Evolutionary conservation across 208 protist genomes (phyloP).

Genomic region (Leishmania mexicana): DNA sequence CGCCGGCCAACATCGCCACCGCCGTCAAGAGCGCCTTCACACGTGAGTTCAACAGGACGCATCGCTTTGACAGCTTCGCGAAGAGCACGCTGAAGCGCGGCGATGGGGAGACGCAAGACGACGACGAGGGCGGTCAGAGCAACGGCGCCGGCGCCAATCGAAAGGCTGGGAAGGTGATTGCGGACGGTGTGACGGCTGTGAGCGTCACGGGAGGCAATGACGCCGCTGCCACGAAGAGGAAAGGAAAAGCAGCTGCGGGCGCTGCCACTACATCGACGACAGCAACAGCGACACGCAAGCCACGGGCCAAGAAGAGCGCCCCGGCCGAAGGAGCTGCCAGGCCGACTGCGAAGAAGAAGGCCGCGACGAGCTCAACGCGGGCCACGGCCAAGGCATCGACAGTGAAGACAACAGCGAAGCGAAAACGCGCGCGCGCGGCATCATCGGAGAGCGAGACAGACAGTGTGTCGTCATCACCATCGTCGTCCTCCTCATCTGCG

Average conservation of each 20-base stretch:
- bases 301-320: constrained; percentile 27
- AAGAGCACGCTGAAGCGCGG: constrained; percentile 56
- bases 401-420: constrained; percentile 1
- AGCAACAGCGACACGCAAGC: constrained; percentile 18
- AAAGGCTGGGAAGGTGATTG: constrained; percentile 12
- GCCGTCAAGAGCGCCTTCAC: constrained; percentile 91
- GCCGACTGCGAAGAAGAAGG: constrained; percentile 37
- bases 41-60: constrained; percentile 88
- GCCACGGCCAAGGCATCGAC: constrained; percentile 19
- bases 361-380: constrained; percentile 17
- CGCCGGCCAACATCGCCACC: constrained; percentile 51
- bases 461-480: not conserved
- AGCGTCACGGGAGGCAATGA: constrained; percentile 5
- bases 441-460: constrained; percentile 26
- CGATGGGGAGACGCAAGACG: constrained; percentile 19
- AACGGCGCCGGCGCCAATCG: constrained; percentile 8
- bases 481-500: constrained; percentile 1
- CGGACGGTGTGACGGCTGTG: constrained; percentile 28
- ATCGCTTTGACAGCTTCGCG: constrained; percentile 69
- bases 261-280: not conserved
- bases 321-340: constrained; percentile 11
- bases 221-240: constrained; percentile 11
- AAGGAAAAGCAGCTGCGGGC: not conserved
- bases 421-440: constrained; percentile 5
- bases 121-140: constrained; percentile 27